These are phyloP conservation scores for Euphorbia celastroides DNA, from an alignment of 441 rosid species.

Conservation along the genomic window DNA sequence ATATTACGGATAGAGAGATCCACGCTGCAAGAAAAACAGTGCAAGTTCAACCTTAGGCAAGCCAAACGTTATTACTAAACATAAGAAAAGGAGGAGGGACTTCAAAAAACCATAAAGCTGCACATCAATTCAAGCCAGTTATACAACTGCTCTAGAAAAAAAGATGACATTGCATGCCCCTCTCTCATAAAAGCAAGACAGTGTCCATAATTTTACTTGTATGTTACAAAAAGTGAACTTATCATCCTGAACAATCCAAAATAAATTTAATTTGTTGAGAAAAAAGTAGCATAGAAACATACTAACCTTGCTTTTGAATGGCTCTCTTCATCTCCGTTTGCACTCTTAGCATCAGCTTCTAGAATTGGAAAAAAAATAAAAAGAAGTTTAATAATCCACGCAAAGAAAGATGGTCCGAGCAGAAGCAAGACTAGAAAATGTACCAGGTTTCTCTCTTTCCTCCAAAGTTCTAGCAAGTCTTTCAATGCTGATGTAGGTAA, in stretches of 20 bases:
- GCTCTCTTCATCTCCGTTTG: constrained; percentile 22
- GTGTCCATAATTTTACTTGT: no score
- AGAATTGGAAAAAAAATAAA: constrained; percentile 11
- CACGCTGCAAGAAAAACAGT: constrained; percentile 36
- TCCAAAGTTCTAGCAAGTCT: constrained; percentile 55
- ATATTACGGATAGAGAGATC: constrained; percentile 44
- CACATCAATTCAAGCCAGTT: background rate
- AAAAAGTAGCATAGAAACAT: background rate
- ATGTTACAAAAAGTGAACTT: background rate
- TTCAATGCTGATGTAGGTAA: constrained; percentile 71
- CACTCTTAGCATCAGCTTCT: constrained; percentile 28
- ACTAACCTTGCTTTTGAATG: constrained; percentile 50
- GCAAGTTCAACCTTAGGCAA: background rate
- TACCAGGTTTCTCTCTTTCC: constrained; percentile 40
- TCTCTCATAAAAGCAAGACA: no score
- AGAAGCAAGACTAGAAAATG: constrained; percentile 1
- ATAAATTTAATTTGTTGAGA: background rate
- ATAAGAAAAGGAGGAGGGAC: background rate
- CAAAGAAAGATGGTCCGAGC: background rate
- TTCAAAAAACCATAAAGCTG: background rate
- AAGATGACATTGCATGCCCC: background rate
- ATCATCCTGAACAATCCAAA: background rate
- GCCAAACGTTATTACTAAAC: background rate
- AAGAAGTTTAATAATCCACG: background rate
- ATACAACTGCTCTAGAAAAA: background rate